Evolutionary conservation across 2,329 filamentous ascomycete genomes (phyloP).

Genomic region (Ilyonectria destructans): DNA sequence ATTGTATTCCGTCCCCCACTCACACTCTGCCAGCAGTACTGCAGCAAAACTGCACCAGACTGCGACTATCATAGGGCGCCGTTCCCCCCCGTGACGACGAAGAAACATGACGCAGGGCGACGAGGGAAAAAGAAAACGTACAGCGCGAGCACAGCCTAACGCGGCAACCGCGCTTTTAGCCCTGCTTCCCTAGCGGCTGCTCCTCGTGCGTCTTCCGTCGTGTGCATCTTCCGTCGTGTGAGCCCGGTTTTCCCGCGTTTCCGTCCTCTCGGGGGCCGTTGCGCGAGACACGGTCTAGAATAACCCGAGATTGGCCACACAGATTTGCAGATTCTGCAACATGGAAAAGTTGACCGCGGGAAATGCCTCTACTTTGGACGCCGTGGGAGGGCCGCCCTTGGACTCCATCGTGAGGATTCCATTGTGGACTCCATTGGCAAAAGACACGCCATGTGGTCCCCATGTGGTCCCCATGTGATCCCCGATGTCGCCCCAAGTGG

Average conservation of each 20-base stretch:
- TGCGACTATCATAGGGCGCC: neutral
- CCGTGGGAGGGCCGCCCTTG: neutral
- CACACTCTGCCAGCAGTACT: conserved; percentile 2
- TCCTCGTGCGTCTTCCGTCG: neutral
- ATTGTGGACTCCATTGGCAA: neutral
- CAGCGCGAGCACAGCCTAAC: conserved; percentile 14
- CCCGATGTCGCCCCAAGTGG: conserved; percentile 16
- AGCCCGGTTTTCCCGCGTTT: neutral
- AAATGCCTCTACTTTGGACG: neutral
- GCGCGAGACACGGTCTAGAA: neutral
- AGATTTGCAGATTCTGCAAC: neutral
- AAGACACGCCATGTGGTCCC: conserved; percentile 1
- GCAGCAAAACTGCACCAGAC: neutral
- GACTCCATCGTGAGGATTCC: neutral
- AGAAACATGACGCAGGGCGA: conserved; percentile 26
- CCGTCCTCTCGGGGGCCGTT: conserved; percentile 2
- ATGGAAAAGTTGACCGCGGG: neutral
- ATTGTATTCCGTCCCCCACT: conserved; percentile 5
- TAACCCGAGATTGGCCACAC: conserved; percentile 8
- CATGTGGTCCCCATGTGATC: conserved; percentile 4
- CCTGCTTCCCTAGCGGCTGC: conserved; percentile 15
- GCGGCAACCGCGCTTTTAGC: conserved; percentile 18
- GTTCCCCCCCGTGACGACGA: neutral
- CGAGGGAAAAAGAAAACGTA: conserved; percentile 5
- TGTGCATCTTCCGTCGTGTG: neutral